These are phyloP conservation scores for Prunus davidiana DNA, from an alignment of 306 rosid genomes.

Conservation along the genomic window DNA sequence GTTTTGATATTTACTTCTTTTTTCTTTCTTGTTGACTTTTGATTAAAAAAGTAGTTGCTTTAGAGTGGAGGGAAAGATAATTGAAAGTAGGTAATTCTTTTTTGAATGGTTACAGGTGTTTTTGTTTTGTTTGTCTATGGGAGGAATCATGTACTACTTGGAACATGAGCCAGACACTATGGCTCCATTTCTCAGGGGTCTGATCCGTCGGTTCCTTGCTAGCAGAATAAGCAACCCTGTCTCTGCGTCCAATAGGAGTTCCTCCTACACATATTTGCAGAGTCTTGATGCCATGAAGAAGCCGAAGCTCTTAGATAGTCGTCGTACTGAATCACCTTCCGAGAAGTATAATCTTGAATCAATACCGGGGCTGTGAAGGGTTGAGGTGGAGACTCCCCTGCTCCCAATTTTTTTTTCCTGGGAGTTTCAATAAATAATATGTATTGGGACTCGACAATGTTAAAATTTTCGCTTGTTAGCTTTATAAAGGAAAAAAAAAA, in stretches of 20 bases:
- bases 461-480: not conserved
- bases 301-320: conserved; percentile 41
- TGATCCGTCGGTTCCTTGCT: conserved; percentile 92
- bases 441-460: not conserved
- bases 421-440: conserved; percentile 1
- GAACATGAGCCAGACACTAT: conserved; percentile 92
- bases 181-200: conserved; percentile 89
- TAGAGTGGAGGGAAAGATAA: not conserved
- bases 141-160: conserved; percentile 94
- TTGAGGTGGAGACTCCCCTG: not conserved
- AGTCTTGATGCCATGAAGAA: conserved; percentile 55
- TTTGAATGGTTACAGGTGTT: conserved; percentile 54
- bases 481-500: no score
- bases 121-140: conserved; percentile 84
- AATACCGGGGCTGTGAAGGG: conserved; percentile 72
- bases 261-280: conserved; percentile 60
- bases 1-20: no score
- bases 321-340: conserved; percentile 41
- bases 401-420: not conserved
- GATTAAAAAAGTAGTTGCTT: not conserved
- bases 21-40: not conserved
- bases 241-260: conserved; percentile 37
- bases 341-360: conserved; percentile 85
- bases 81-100: not conserved
- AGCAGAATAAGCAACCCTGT: conserved; percentile 88